Conservation (phyloP, 441 rosid genomes). For the Sinapis alba region DNA sequence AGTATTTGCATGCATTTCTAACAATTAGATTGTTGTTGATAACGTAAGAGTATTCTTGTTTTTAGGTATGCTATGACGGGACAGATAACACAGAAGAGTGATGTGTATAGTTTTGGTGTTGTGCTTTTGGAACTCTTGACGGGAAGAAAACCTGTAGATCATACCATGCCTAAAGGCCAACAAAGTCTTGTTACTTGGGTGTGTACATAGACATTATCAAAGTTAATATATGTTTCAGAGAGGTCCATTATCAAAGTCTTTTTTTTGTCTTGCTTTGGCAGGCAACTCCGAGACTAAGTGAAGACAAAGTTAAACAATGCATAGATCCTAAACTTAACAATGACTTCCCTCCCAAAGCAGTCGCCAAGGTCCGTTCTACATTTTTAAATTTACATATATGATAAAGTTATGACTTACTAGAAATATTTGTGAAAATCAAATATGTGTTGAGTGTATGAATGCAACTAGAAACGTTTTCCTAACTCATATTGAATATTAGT, state of each 20-base stretch:
- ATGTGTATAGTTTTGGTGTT: slow-evolving; percentile 97
- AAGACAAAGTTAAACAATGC: slow-evolving; percentile 96
- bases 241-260: neutral
- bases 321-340: slow-evolving; percentile 88
- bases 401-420: too few species aligned
- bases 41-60: neutral
- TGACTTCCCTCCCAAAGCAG: slow-evolving; percentile 90
- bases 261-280: slow-evolving; percentile 28
- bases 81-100: slow-evolving; percentile 92
- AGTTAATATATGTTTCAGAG: neutral
- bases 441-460: too few species aligned
- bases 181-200: slow-evolving; percentile 99
- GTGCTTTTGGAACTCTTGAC: slow-evolving; percentile 93
- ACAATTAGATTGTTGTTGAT: neutral
- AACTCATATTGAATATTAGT: too few species aligned
- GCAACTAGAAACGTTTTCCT: too few species aligned
- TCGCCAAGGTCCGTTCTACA: slow-evolving; percentile 73
- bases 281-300: slow-evolving; percentile 97
- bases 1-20: neutral
- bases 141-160: slow-evolving; percentile 96
- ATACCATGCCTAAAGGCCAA: slow-evolving; percentile 97
- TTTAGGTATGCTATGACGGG: slow-evolving; percentile 97
- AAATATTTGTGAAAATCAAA: too few species aligned
- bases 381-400: too few species aligned
- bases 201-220: slow-evolving; percentile 18